Evolutionary conservation across 148 eudicot species (phyloP).

Genomic region (Chenopodium berlandieri): DNA sequence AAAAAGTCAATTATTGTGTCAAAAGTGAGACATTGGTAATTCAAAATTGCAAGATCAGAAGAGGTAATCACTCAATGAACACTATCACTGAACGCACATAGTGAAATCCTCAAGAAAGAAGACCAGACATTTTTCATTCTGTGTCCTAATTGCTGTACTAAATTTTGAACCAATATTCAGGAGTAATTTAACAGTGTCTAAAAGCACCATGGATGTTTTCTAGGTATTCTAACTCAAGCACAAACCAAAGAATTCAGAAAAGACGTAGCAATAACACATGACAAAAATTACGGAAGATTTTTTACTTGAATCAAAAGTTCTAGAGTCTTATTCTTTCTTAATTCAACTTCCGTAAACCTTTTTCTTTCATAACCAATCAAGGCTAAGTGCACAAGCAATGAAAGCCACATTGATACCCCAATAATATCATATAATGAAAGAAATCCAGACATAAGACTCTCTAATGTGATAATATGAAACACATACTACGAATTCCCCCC

Average conservation of each 20-base stretch:
- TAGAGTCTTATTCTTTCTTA: no score
- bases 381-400: neutral
- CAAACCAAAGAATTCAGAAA: neutral
- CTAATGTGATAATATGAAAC: neutral
- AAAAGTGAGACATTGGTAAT: neutral
- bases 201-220: neutral
- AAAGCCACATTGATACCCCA: neutral
- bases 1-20: neutral
- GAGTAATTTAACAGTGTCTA: neutral
- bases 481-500: no score
- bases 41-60: neutral
- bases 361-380: neutral
- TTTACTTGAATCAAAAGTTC: neutral
- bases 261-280: neutral
- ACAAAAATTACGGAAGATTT: neutral
- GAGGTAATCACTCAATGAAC: neutral
- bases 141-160: neutral
- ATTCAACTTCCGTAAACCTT: neutral
- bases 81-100: neutral
- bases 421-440: neutral
- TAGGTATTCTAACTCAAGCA: no score
- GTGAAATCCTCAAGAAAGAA: neutral
- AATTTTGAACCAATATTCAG: neutral
- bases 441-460: neutral
- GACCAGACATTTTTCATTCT: neutral